These are phyloP conservation scores for Chalciporus piperatus DNA, from an alignment of 768 basidiomycete species.

Conservation along the genomic window DNA sequence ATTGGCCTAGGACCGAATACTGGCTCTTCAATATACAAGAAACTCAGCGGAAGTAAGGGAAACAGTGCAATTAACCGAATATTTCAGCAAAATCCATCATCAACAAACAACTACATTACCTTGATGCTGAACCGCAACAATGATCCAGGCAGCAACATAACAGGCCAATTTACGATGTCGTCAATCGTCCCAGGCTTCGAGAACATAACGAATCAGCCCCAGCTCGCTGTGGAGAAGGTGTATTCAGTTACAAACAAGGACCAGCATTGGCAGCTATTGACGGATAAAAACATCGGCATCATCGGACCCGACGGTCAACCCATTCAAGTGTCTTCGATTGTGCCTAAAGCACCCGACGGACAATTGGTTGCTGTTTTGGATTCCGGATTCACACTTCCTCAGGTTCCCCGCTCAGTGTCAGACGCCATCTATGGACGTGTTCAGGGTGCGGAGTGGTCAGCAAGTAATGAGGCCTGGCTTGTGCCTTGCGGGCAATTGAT, in stretches of 20 bases:
- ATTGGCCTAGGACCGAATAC: conserved; percentile 78
- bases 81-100: conserved; percentile 55
- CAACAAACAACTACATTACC: conserved; percentile 60
- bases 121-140: conserved; percentile 60
- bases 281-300: conserved; percentile 62
- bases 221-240: conserved; percentile 65
- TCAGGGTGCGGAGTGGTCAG: conserved; percentile 65
- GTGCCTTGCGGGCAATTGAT: conserved; percentile 73
- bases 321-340: conserved; percentile 61
- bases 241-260: conserved; percentile 57
- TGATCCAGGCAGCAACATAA: conserved; percentile 46
- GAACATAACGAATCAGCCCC: conserved; percentile 58
- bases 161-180: conserved; percentile 67
- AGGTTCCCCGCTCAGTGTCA: conserved; percentile 70
- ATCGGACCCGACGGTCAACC: conserved; percentile 74
- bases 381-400: conserved; percentile 68
- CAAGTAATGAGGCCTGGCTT: conserved; percentile 57
- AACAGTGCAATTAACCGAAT: conserved; percentile 63
- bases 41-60: conserved; percentile 46
- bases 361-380: conserved; percentile 73
- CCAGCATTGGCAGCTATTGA: conserved; percentile 79
- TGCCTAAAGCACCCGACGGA: conserved; percentile 60
- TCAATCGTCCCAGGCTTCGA: conserved; percentile 63
- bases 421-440: conserved; percentile 82
- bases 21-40: conserved; percentile 61